Conservation (phyloP, 2,329 filamentous ascomycete species). For the Cercospora nicotianae region DNA sequence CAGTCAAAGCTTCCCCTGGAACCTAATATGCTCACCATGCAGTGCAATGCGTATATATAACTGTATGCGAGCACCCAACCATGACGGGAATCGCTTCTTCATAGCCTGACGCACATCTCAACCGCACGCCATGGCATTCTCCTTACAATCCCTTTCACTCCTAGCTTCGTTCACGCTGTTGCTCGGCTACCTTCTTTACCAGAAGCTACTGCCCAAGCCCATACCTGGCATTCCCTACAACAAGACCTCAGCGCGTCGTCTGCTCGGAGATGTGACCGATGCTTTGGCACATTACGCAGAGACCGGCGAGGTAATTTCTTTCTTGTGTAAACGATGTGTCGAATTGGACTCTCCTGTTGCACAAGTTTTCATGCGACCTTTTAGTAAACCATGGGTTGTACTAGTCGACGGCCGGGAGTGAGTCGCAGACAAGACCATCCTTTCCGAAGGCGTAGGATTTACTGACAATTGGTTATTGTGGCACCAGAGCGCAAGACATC, state of each 20-base stretch:
- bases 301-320: not conserved
- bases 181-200: not conserved
- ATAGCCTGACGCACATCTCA: not conserved
- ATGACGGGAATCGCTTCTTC: not conserved
- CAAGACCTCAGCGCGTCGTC: not conserved
- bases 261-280: slow-evolving; percentile 4
- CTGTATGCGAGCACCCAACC: not conserved
- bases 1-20: not conserved
- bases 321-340: not conserved
- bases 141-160: not conserved
- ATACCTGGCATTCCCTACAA: slow-evolving; percentile 9
- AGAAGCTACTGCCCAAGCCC: slow-evolving; percentile 2
- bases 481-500: slow-evolving; percentile 5
- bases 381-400: slow-evolving; percentile 7
- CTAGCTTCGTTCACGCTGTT: not conserved
- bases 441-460: not conserved
- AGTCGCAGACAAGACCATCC: not conserved
- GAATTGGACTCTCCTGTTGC: slow-evolving; percentile 7
- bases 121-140: not conserved
- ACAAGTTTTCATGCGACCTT: slow-evolving; percentile 12
- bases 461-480: not conserved
- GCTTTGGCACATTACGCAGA: not conserved
- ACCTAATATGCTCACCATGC: not conserved
- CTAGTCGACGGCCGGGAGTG: not conserved
- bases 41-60: not conserved